A percentile compares a stretch with the other conserved stretches of the same genome.
Evolutionary conservation across 2,329 filamentous ascomycete genomes (phyloP).

Genomic region (Fusarium buxicola): DNA sequence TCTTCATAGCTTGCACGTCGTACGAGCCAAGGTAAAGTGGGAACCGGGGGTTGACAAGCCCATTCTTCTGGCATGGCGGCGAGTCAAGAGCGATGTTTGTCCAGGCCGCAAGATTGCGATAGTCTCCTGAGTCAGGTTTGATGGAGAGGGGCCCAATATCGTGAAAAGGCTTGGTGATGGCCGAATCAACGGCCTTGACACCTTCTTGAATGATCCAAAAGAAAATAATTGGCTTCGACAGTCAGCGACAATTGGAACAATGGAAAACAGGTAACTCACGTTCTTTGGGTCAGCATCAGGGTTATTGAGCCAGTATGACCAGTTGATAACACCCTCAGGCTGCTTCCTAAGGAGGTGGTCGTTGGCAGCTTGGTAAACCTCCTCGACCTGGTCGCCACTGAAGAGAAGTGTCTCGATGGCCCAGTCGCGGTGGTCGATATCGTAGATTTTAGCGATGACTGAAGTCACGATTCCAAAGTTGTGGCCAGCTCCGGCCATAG

Average conservation of each 20-base stretch:
- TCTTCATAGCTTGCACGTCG: constrained; percentile 28
- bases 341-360: constrained; percentile 57
- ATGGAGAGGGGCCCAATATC: constrained; percentile 54
- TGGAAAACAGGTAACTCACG: constrained; percentile 40
- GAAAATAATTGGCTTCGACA: constrained; percentile 53
- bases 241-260: neutral
- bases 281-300: constrained; percentile 55
- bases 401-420: constrained; percentile 56
- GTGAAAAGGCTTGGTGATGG: constrained; percentile 58
- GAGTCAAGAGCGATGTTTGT: constrained; percentile 35
- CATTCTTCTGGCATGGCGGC: constrained; percentile 39
- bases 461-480: constrained; percentile 52
- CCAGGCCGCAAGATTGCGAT: constrained; percentile 39
- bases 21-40: constrained; percentile 42
- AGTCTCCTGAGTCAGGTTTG: constrained; percentile 40
- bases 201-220: constrained; percentile 60
- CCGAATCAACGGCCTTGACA: constrained; percentile 53
- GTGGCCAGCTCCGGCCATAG: constrained; percentile 49
- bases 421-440: constrained; percentile 42
- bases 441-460: constrained; percentile 48
- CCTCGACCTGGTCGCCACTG: constrained; percentile 61
- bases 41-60: constrained; percentile 43
- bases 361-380: constrained; percentile 60
- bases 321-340: constrained; percentile 60
- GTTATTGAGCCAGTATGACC: constrained; percentile 60